Percentiles rank a stretch among this genome's conserved stretches.
Evolutionary conservation across 371 early-diverging fungal genomes (phyloP).

Genomic region (Mucor racemosus): DNA sequence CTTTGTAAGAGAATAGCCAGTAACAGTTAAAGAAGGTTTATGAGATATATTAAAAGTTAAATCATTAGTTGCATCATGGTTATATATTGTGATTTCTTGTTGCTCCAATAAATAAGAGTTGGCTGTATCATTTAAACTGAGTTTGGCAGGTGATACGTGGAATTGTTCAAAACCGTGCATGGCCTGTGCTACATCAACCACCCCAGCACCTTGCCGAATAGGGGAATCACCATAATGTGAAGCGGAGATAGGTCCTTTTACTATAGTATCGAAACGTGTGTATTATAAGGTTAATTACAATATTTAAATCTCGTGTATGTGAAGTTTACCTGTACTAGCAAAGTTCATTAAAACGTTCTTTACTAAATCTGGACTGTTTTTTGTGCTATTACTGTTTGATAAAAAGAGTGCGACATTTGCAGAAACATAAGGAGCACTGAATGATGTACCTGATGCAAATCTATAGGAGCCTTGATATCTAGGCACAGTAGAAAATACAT

Average conservation of each 20-base stretch:
- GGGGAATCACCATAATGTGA: conserved; percentile 41
- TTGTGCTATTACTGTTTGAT: conserved; percentile 31
- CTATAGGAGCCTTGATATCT: conserved; percentile 50
- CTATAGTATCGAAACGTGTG: conserved; percentile 20
- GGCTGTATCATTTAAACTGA: conserved; percentile 69
- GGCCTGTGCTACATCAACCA: conserved; percentile 68
- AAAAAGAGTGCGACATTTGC: conserved; percentile 64
- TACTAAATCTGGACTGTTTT: conserved; percentile 23
- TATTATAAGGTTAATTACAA: conserved; percentile 1
- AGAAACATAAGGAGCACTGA: conserved; percentile 70
- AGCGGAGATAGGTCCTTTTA: conserved; percentile 31
- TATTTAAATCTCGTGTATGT: conserved; percentile 12
- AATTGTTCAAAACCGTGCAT: conserved; percentile 49
- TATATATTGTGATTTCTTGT: conserved; percentile 56
- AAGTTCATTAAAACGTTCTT: conserved; percentile 37
- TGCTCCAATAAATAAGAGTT: conserved; percentile 38
- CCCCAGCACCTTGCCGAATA: conserved; percentile 72
- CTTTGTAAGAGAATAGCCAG: conserved; percentile 21
- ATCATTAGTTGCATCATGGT: conserved; percentile 50
- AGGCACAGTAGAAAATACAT: conserved; percentile 70
- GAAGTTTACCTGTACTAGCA: conserved; percentile 41
- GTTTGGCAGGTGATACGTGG: conserved; percentile 59
- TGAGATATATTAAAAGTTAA: conserved; percentile 26
- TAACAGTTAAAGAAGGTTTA: conserved; percentile 41
- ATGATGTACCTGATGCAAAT: conserved; percentile 64